phyloP scores from a whole-genome alignment of 1,139 yeast species.

The Magnusiomyces magnusii region DNA sequence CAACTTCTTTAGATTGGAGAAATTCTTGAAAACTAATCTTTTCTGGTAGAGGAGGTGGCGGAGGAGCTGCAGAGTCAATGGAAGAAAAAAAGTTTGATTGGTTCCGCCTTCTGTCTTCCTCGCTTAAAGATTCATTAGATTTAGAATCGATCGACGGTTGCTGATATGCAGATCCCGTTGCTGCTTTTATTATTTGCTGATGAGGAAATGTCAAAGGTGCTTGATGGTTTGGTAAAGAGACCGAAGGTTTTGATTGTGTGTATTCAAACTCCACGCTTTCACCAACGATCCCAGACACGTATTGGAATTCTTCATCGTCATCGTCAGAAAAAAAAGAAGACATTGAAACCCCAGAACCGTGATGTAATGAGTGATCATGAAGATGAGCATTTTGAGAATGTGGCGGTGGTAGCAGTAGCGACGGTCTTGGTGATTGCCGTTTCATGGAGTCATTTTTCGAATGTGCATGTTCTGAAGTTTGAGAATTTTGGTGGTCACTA shows the following conservation, averaged over 20 bases:
- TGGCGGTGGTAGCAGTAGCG: slow-evolving; percentile 2
- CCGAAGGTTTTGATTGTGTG: slow-evolving; percentile 14
- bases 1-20: slow-evolving; percentile 10
- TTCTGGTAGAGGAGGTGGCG: slow-evolving; percentile 8
- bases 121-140: neutral
- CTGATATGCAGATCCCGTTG: neutral
- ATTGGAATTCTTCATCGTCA: neutral
- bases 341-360: neutral
- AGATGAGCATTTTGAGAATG: neutral
- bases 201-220: neutral
- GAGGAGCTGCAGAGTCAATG: neutral
- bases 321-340: slow-evolving; percentile 16
- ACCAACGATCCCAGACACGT: slow-evolving; percentile 39
- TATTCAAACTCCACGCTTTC: slow-evolving; percentile 57
- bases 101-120: neutral
- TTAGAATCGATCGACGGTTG: neutral
- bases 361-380: neutral
- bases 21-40: slow-evolving; percentile 13
- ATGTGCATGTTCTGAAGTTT: slow-evolving; percentile 22
- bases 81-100: neutral
- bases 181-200: neutral
- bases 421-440: neutral
- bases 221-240: neutral
- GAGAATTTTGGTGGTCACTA: neutral
- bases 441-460: slow-evolving; percentile 25